Conservation (phyloP, 805 yeast genomes). For the Kazachstania bromeliacearum region DNA sequence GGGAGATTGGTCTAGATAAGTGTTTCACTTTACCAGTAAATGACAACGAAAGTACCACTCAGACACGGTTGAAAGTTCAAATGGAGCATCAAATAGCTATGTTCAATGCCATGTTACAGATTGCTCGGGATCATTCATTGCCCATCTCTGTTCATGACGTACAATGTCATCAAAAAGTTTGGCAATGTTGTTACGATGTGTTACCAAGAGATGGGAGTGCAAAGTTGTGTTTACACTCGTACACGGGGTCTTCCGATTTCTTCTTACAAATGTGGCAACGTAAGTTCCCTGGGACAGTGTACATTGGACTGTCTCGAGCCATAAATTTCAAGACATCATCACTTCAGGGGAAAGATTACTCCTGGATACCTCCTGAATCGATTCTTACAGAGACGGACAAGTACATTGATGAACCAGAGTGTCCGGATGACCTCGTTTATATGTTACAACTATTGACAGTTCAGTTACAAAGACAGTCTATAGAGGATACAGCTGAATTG, state of each 20-base stretch:
- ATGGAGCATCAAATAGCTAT: slow-evolving; percentile 58
- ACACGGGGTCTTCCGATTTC: slow-evolving; percentile 72
- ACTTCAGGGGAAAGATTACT: neutral
- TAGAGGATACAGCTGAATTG: too few species aligned
- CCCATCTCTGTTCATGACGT: slow-evolving; percentile 81
- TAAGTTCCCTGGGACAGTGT: slow-evolving; percentile 9
- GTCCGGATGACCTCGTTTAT: too few species aligned
- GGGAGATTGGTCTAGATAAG: slow-evolving; percentile 90
- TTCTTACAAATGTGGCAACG: slow-evolving; percentile 28
- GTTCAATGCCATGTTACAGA: slow-evolving; percentile 38
- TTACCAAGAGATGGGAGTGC: slow-evolving; percentile 2
- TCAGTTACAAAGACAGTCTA: too few species aligned
- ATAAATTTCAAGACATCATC: neutral
- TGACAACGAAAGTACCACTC: slow-evolving; percentile 18
- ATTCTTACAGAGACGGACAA: slow-evolving; percentile 50
- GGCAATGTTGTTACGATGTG: slow-evolving; percentile 18
- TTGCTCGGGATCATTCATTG: slow-evolving; percentile 41
- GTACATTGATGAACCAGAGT: too few species aligned
- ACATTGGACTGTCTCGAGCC: neutral
- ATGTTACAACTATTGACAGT: too few species aligned
- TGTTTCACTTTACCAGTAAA: slow-evolving; percentile 55
- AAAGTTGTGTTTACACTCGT: slow-evolving; percentile 68
- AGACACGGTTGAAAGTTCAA: slow-evolving; percentile 43
- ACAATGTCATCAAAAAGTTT: slow-evolving; percentile 58
- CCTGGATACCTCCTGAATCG: slow-evolving; percentile 28